A percentile compares a stretch with the other conserved stretches of the same genome.
Evolutionary conservation across 2,329 filamentous ascomycete species (phyloP).

Genomic region (Grosmannia serpens): DNA sequence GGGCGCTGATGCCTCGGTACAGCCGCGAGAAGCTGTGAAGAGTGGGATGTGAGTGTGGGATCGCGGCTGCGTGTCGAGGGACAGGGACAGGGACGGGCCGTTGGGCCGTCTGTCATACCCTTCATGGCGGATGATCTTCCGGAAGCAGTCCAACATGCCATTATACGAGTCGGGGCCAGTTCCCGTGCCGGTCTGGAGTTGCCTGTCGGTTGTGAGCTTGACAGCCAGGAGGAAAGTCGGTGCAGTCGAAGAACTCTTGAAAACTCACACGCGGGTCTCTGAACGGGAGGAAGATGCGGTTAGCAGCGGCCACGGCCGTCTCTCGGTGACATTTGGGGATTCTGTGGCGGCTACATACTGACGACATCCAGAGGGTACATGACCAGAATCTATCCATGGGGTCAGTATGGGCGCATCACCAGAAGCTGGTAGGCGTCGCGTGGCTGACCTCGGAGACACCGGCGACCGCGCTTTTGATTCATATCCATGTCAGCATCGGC

Average conservation of each 20-base stretch:
- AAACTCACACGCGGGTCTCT: conserved; percentile 14
- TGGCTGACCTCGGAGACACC: conserved; percentile 86
- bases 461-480: conserved; percentile 62
- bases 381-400: conserved; percentile 58
- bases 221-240: background rate
- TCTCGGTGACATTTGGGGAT: background rate
- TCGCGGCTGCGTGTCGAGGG: background rate
- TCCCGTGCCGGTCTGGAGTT: conserved; percentile 68
- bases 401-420: conserved; percentile 4
- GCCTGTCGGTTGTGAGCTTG: conserved; percentile 36
- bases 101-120: conserved; percentile 46
- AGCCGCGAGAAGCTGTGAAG: conserved; percentile 63
- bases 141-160: conserved; percentile 97
- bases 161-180: conserved; percentile 76
- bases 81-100: background rate
- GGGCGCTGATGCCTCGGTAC: conserved; percentile 90
- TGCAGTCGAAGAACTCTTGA: background rate
- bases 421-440: background rate
- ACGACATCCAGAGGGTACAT: conserved; percentile 99
- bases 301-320: conserved; percentile 26
- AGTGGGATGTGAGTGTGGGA: conserved; percentile 1
- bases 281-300: conserved; percentile 9
- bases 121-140: conserved; percentile 92
- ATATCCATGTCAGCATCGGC: conserved; percentile 5
- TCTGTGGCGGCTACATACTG: conserved; percentile 51